Conservation (phyloP, 2,329 filamentous ascomycete genomes). For the Whalleya microplaca region DNA sequence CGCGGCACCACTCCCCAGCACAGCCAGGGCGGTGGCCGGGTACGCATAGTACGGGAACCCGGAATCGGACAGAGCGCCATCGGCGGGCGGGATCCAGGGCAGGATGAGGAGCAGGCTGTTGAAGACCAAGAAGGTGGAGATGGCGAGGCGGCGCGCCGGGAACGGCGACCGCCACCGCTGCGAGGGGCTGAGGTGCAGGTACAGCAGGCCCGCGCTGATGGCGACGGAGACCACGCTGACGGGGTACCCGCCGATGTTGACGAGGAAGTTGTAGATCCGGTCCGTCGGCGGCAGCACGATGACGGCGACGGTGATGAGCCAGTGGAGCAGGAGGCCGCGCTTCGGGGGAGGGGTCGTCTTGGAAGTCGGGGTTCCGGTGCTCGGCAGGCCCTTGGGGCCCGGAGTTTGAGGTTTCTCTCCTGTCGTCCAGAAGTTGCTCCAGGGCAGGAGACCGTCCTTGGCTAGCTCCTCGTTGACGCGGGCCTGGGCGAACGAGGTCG, state of each 20-base stretch:
- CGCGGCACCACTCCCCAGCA: conserved; percentile 38
- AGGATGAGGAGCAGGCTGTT: conserved; percentile 41
- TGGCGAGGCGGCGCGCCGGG: conserved; percentile 34
- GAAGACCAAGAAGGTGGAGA: conserved; percentile 36
- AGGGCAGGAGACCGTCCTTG: conserved; percentile 50
- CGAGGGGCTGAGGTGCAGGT: conserved; percentile 34
- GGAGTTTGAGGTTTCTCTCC: conserved; percentile 20
- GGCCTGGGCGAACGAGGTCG: conserved; percentile 52
- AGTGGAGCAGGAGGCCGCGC: conserved; percentile 57
- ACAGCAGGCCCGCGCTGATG: conserved; percentile 39
- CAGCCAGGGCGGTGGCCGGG: conserved; percentile 39
- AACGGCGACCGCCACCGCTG: conserved; percentile 39
- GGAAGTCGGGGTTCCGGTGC: too few relatives aligned
- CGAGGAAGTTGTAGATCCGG: conserved; percentile 43
- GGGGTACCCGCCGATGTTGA: conserved; percentile 43
- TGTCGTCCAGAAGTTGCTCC: conserved; percentile 40
- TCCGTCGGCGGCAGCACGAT: conserved; percentile 54
- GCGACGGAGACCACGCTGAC: conserved; percentile 41
- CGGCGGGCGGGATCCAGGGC: conserved; percentile 42
- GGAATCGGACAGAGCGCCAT: conserved; percentile 15
- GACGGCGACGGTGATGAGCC: conserved; percentile 61
- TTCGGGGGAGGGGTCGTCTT: conserved; percentile 22
- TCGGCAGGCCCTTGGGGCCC: conserved; percentile 15
- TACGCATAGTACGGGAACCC: conserved; percentile 43
- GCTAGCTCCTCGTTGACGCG: conserved; percentile 52